Evolutionary conservation across 768 basidiomycete species (phyloP).

Genomic region (Mycena metata): DNA sequence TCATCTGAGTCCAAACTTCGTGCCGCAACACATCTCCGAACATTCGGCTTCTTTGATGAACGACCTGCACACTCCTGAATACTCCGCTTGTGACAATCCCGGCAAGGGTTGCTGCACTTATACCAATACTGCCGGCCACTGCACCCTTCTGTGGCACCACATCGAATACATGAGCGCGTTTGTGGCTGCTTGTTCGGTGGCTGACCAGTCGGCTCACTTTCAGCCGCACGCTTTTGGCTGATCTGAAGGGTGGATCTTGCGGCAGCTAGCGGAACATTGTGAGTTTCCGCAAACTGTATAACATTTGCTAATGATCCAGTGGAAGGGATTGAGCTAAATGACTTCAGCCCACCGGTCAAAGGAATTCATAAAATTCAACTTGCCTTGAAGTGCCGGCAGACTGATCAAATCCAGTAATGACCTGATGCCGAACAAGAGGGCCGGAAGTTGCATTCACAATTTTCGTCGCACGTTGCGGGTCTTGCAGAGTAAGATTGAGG

Average conservation of each 20-base stretch:
- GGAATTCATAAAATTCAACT: neutral
- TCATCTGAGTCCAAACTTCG: neutral
- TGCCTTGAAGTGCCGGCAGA: neutral
- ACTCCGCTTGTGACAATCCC: constrained; percentile 1
- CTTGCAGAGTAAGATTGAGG: constrained; percentile 3
- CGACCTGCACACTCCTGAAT: constrained; percentile 6
- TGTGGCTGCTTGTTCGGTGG: neutral
- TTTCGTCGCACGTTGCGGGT: constrained; percentile 12
- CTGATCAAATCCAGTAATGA: constrained; percentile 8
- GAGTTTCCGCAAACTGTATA: constrained; percentile 4
- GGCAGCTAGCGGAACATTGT: constrained; percentile 8
- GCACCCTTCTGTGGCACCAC: constrained; percentile 4
- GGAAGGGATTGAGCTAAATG: neutral
- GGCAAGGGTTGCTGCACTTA: constrained; percentile 10
- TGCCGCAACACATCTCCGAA: neutral
- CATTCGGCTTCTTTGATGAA: neutral
- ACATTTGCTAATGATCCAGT: neutral
- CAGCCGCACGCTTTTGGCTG: constrained; percentile 5
- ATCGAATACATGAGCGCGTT: constrained; percentile 1
- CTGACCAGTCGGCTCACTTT: constrained; percentile 2
- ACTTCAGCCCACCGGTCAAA: neutral
- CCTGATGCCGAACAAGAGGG: constrained; percentile 13
- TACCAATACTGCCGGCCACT: constrained; percentile 15
- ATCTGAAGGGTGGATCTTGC: constrained; percentile 12
- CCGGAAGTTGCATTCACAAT: constrained; percentile 17